Evolutionary conservation across 2,329 filamentous ascomycete genomes (phyloP), one percentile per base, ranked within the genome.

Genomic region (Pseudogymnoascus verrucosus): DNA sequence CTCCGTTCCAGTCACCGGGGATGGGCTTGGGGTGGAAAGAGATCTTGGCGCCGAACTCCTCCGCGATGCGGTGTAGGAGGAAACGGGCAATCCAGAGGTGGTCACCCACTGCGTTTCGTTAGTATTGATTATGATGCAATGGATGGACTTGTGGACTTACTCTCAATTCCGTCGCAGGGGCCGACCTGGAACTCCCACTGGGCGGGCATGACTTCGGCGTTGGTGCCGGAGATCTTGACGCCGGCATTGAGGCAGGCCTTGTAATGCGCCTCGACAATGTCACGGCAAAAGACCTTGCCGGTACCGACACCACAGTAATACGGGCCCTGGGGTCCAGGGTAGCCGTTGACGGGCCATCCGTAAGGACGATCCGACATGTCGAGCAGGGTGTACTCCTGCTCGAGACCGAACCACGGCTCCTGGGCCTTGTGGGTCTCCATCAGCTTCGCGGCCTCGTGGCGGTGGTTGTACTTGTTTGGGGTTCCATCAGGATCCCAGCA

Each of bases 131-230:
- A 31, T 8, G 28, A 23, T 28, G 19, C 12, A 10, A 63, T 37
- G 26, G 51, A 65, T 60, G 39, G 47, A 60, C 42, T 67, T 61
- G 3, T 28, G 21, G 7, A 82, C 86, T 79, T 78, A 90, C 88
- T 89, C 76, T 88, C 82, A 72, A 97, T 97, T 68, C 92, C 93
- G 63, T 81, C 78, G 79, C 91, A 96, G 68, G 93, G 93, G 64
- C 93, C 93, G 72, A 97, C 90, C 77, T 97, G 93, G 87, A 91
- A 97, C 78, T 98, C 93, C 93, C 93, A 98, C 79, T 97, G 93
- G 66, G 90, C 92, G 68, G 92, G 90, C 90, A 97, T 96, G 74
- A 99, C 95, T 84, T 99, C 95, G 69, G 95, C 95, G 79, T 99
- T 99, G 81, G 95, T 98, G 74, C 95, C 95, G 26, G 93, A 96